Evolutionary conservation across 495 filamentous ascomycete genomes (phyloP).

Genomic region (Aspergillus kassunensis): DNA sequence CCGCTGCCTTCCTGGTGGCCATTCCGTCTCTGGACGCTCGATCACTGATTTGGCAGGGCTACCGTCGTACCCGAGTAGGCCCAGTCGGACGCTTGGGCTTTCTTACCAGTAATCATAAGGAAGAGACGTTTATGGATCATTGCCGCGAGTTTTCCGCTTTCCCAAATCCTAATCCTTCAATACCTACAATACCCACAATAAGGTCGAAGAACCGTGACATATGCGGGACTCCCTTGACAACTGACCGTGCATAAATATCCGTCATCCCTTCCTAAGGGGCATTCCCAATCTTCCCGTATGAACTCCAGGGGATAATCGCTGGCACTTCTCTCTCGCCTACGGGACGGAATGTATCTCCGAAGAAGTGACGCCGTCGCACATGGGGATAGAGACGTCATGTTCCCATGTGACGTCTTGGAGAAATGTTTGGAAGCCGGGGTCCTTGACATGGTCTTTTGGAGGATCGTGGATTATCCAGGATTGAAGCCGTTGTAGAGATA

Average conservation of each 20-base stretch:
- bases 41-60: slow-evolving; percentile 16
- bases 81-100: slow-evolving; percentile 33
- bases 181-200: no score
- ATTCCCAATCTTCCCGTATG: slow-evolving; percentile 29
- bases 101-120: no score
- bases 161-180: no score
- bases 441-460: slow-evolving; percentile 24
- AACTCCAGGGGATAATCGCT: slow-evolving; percentile 33
- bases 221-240: no score
- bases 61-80: slow-evolving; percentile 23
- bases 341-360: slow-evolving; percentile 34
- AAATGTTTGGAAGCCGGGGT: slow-evolving; percentile 16
- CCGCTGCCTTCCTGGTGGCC: no score
- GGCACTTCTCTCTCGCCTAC: slow-evolving; percentile 21
- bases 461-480: slow-evolving; percentile 17
- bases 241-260: no score
- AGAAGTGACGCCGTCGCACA: slow-evolving; percentile 31
- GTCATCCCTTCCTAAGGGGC: no score
- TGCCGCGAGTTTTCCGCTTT: no score
- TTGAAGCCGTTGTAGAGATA: no score
- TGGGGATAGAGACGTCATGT: slow-evolving; percentile 29
- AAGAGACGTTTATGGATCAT: no score
- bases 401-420: slow-evolving; percentile 23
- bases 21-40: no score
- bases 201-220: no score